Percentiles rank a stretch among this genome's conserved stretches.
These are phyloP conservation scores for Starmerella etchellsii DNA, from an alignment of 805 yeast genomes.

Conservation along the genomic window DNA sequence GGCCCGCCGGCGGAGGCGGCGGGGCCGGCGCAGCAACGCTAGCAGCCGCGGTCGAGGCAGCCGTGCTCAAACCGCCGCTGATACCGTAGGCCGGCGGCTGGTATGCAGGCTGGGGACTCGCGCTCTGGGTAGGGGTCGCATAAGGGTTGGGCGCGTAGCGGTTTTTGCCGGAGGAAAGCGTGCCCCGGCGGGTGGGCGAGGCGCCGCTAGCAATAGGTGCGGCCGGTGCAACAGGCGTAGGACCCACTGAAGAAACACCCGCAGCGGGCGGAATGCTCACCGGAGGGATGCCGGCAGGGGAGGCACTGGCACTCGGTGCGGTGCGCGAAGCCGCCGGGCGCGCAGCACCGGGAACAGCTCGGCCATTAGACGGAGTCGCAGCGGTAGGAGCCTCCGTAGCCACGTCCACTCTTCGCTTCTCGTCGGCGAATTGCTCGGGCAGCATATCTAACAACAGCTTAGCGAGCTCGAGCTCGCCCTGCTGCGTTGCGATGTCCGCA, in stretches of 20 bases:
- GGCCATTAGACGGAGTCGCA: not conserved
- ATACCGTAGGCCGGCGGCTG: conserved; percentile 16
- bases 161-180: not conserved
- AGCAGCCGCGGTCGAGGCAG: conserved; percentile 4
- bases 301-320: not conserved
- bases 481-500: conserved; percentile 63
- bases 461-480: conserved; percentile 77
- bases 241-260: conserved; percentile 4
- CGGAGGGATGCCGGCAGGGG: not conserved
- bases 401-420: conserved; percentile 63
- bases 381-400: conserved; percentile 36
- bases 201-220: not conserved
- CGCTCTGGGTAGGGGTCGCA: conserved; percentile 17
- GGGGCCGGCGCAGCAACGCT: conserved; percentile 1
- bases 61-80: not conserved
- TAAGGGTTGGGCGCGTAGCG: conserved; percentile 19
- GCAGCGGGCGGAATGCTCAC: not conserved
- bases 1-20: conserved; percentile 7
- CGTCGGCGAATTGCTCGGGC: conserved; percentile 54
- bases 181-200: conserved; percentile 5
- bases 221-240: conserved; percentile 2
- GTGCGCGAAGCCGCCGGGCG: not conserved
- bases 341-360: not conserved
- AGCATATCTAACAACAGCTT: conserved; percentile 51
- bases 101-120: conserved; percentile 10